Percentiles rank a stretch among this genome's conserved stretches.
These are phyloP conservation scores for Juglanconis juglandina DNA, from an alignment of 2,329 filamentous ascomycete genomes.

Conservation along the genomic window DNA sequence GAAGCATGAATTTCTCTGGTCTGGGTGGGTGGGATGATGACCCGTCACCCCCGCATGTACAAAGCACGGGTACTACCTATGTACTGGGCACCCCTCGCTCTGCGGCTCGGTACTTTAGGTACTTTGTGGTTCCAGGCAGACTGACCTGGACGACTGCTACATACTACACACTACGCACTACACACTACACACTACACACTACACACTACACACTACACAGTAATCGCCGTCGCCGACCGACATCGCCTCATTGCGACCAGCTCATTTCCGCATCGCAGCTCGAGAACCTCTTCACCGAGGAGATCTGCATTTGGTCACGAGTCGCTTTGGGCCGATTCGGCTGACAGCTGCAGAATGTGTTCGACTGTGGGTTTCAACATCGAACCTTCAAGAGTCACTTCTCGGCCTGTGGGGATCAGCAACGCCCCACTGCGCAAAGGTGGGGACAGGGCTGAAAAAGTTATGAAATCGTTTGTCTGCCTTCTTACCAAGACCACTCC, in stretches of 20 bases:
- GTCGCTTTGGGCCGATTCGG: neutral
- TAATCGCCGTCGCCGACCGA: neutral
- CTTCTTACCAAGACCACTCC: constrained; percentile 14
- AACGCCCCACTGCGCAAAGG: neutral
- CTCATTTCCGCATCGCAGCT: neutral
- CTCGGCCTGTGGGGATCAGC: constrained; percentile 1
- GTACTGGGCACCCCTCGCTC: neutral
- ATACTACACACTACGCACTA: too few species aligned
- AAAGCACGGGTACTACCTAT: neutral
- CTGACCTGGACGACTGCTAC: neutral
- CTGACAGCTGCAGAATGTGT: neutral
- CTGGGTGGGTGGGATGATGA: too few species aligned
- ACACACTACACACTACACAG: too few species aligned
- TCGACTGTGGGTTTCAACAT: neutral
- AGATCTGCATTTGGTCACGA: too few species aligned
- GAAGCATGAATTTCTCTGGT: neutral
- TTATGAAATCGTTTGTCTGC: constrained; percentile 22
- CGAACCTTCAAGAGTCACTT: constrained; percentile 5
- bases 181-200: too few species aligned
- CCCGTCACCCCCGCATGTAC: too few species aligned
- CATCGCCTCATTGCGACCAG: neutral
- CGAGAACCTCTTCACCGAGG: neutral
- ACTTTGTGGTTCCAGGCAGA: neutral
- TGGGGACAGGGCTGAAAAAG: constrained; percentile 19
- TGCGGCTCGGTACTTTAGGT: constrained; percentile 10